Evolutionary conservation across 345 rosid genomes (phyloP), one percentile per base, ranked within the genome.

Genomic region (Populus deltoides): DNA sequence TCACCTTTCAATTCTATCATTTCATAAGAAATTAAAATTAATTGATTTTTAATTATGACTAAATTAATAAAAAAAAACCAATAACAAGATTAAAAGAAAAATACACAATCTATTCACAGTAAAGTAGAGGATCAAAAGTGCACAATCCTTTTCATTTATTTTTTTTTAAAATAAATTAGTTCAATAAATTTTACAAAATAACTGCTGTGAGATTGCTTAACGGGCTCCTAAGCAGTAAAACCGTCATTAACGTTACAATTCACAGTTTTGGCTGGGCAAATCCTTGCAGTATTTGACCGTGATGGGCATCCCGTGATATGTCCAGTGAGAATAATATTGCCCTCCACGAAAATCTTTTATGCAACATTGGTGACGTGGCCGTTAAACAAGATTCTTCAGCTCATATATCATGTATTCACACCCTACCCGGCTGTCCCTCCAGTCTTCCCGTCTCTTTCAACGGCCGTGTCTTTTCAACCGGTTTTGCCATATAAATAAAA

Each of bases 321-420:
- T 27, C 0, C 4, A 2, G 80, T 43, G 25, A 61, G 1, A 1
- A 0, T 0, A 69, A 33, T 43, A 39, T 45, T 47, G 38, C 45
- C 62, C 68, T 31, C 24, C 24, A 3, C 20, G 38, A 27, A 72
- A 17, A 12, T 16, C 27, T 47, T 43, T 31, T 77, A 75, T 77
- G 81, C 75, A 83, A 71, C 81, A 53, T 0, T 45, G 29, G 12
- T 66, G 76, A 83, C 86, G 86, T 55, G 83, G 77, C 79, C 17
- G 2, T 9, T 6, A 31, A n/a, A 33, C 71, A 17, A 77, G 36
- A 70, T 74, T 74, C 80, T 78, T 69, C 80, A 49, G 66, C 71
- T 67, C 75, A 77, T 71, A 71, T 77, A 80, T 67, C 83, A 61
- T 47, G 45, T 57, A 53, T 31, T 78, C 74, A 22, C 31, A 4